phyloP scores from a whole-genome alignment of 228 moss, liverwort and hornwort species.

The Sphagnum magellanicum region DNA sequence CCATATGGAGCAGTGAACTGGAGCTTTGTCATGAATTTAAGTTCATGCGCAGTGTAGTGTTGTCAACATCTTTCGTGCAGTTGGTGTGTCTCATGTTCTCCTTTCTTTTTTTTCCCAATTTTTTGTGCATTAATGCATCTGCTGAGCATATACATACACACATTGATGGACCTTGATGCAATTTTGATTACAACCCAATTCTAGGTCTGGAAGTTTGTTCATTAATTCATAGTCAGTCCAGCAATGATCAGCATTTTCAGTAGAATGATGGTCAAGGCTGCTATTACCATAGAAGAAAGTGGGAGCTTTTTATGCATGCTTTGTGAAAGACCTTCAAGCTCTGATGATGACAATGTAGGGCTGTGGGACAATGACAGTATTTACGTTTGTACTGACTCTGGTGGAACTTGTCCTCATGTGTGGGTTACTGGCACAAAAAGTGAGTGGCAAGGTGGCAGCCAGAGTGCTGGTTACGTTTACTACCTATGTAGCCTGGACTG shows the following conservation, averaged over 20 bases:
- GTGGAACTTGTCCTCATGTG: constrained; percentile 82
- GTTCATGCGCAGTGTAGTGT: constrained; percentile 97
- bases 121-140: too few species aligned
- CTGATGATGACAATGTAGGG: not conserved
- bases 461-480: constrained; percentile 72
- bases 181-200: too few species aligned
- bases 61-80: constrained; percentile 89
- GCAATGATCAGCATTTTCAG: too few species aligned
- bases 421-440: constrained; percentile 73
- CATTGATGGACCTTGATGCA: too few species aligned
- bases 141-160: too few species aligned
- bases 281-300: too few species aligned
- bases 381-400: constrained; percentile 86
- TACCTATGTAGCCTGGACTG: constrained; percentile 78
- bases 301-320: too few species aligned
- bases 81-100: constrained; percentile 26
- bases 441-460: constrained; percentile 67
- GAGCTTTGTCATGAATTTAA: constrained; percentile 82
- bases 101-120: too few species aligned
- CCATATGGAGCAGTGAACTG: constrained; percentile 85
- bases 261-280: too few species aligned
- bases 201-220: too few species aligned
- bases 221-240: too few species aligned
- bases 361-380: constrained; percentile 37
- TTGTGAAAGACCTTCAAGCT: too few species aligned